phyloP scores from a whole-genome alignment of 2,329 filamentous ascomycete genomes.

The Paecilomyces variotii region DNA sequence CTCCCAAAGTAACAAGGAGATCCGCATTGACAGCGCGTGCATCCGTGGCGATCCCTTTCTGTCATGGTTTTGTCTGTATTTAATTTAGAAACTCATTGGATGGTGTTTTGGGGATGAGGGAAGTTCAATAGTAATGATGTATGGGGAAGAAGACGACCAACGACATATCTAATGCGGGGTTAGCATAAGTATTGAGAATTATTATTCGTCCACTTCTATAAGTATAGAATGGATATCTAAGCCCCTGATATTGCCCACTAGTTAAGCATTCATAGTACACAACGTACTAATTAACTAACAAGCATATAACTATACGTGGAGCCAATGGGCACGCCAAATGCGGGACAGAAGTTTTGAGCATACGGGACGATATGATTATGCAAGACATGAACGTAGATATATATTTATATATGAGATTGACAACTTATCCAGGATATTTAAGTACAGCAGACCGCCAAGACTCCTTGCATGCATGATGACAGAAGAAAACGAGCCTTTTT shows the following conservation, averaged over 20 bases:
- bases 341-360: neutral
- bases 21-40: constrained; percentile 34
- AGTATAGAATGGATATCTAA: neutral
- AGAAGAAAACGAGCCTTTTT: neutral
- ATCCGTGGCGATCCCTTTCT: constrained; percentile 38
- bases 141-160: neutral
- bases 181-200: neutral
- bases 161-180: neutral
- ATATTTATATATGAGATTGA: neutral
- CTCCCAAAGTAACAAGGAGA: constrained; percentile 48
- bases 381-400: neutral
- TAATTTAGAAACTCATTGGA: neutral
- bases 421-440: neutral
- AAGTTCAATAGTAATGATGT: neutral
- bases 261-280: neutral
- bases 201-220: neutral
- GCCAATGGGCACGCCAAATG: constrained; percentile 1
- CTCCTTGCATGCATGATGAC: neutral
- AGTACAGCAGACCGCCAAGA: neutral
- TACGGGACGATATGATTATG: neutral
- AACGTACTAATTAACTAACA: neutral
- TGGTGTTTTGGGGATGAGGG: neutral
- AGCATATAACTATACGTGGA: constrained; percentile 5
- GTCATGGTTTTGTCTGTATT: constrained; percentile 10
- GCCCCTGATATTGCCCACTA: neutral